Evolutionary conservation across 2,329 filamentous ascomycete species (phyloP), one percentile per base, ranked within the genome.

Genomic region (Elsinoe necatrix): DNA sequence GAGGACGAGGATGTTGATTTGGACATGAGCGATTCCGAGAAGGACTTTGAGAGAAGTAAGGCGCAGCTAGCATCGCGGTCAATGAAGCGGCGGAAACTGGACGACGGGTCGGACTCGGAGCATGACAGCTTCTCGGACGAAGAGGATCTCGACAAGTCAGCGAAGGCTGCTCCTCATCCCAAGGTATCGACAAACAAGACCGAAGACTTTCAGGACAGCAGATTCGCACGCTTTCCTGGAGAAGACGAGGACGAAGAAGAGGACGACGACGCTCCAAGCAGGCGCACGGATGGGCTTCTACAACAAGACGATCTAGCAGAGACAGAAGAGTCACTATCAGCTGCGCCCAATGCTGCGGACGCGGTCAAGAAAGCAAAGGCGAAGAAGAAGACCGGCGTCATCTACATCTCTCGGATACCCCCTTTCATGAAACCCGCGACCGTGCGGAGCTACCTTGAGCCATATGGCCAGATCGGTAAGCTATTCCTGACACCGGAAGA

Each of bases 341-440:
- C 66, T 51, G 57, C 62, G 16, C 71, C 86, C 58, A 76, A 79
- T 41, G 82, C 85, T 67, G 84, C 86, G 72, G 86, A 87, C 66
- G 79, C 87, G 50, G 79, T 85, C 37, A 77, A 77, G 4, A 80
- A 82, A 9, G 80, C 83, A 60, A 79, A 79, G 34, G 82, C 83
- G 20, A 78, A 86, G 59, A 82, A 81, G 63, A 86, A 84, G 67
- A 89, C 87, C 0, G 89, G 89, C 61, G 86, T 95, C 11, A 77
- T 93, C 59, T 95, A 93, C 72, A 77, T 95, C 60, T 92, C 87
- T 3, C 83, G 89, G 58, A 82, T 93, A 61, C 89, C 89, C 3
- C 89, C 89, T 0, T 95, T 91, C 71, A 93, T 95, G 87, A 91
- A 90, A 65, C 87, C 88, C 5, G 75, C 78, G 54, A 91, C 91